These are phyloP conservation scores for Trifolium fragiferum DNA, from an alignment of 306 rosid genomes.

Conservation along the genomic window DNA sequence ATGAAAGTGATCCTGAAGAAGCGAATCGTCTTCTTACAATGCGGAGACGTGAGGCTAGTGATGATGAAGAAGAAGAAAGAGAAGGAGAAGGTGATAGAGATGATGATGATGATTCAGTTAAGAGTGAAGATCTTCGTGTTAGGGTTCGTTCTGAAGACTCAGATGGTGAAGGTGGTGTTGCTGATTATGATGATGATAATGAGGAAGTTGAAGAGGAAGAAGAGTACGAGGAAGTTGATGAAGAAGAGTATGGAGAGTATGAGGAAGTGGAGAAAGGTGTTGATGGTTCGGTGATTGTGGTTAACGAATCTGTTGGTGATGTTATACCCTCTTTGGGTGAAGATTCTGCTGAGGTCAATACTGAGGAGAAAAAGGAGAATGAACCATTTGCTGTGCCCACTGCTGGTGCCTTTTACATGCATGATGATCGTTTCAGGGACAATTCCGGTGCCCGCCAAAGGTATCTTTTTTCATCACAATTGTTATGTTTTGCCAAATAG, in stretches of 20 bases:
- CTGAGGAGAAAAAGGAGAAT: slow-evolving; percentile 83
- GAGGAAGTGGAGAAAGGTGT: slow-evolving; percentile 52
- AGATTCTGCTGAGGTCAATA: slow-evolving; percentile 50
- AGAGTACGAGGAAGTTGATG: slow-evolving; percentile 43
- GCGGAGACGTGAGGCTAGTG: slow-evolving; percentile 91
- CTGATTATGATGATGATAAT: slow-evolving; percentile 67
- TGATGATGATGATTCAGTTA: slow-evolving; percentile 55
- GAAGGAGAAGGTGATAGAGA: slow-evolving; percentile 51
- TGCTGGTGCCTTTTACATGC: slow-evolving; percentile 99
- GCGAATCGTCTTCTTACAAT: slow-evolving; percentile 67
- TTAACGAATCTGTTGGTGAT: slow-evolving; percentile 53
- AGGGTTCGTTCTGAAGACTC: slow-evolving; percentile 70
- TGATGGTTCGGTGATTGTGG: slow-evolving; percentile 36
- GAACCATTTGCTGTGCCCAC: slow-evolving; percentile 97
- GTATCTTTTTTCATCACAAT: slow-evolving; percentile 44
- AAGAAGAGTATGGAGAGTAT: slow-evolving; percentile 3
- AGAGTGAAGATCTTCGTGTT: slow-evolving; percentile 55
- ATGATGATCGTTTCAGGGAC: slow-evolving; percentile 91
- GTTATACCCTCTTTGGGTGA: slow-evolving; percentile 52
- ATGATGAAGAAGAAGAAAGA: slow-evolving; percentile 77
- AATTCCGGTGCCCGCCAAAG: slow-evolving; percentile 78
- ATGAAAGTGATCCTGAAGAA: slow-evolving; percentile 94
- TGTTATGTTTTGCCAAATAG: background rate
- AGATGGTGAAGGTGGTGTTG: slow-evolving; percentile 84
- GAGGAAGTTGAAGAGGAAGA: slow-evolving; percentile 44